Percentiles rank a stretch among this genome's conserved stretches.
Conservation (phyloP, 345 rosid species). For the Noccaea bulbosa region DNA sequence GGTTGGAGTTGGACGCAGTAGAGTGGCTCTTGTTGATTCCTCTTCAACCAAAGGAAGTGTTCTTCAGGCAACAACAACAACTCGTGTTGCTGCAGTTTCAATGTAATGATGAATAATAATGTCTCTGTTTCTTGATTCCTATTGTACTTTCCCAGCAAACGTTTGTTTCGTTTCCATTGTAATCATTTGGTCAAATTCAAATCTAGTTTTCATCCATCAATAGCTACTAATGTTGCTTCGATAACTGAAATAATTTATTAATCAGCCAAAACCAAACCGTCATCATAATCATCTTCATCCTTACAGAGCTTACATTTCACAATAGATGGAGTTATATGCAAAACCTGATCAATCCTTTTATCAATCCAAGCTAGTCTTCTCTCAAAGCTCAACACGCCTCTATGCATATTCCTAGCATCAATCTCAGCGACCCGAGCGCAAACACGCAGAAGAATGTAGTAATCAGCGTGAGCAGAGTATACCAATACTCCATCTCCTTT, state of each 20-base stretch:
- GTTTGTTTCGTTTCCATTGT: conserved; percentile 23
- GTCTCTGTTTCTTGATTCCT: conserved; percentile 13
- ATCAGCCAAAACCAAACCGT: conserved; percentile 15
- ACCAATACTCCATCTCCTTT: conserved; percentile 57
- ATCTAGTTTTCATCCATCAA: background rate
- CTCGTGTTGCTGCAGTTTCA: conserved; percentile 42
- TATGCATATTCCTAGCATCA: conserved; percentile 69
- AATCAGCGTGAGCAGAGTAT: conserved; percentile 81
- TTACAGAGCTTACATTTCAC: conserved; percentile 55
- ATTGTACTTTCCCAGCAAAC: background rate
- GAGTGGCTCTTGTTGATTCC: conserved; percentile 34
- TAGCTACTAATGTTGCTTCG: no score
- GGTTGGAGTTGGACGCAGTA: conserved; percentile 48
- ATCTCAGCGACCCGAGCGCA: conserved; percentile 70
- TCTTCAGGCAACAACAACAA: conserved; percentile 27
- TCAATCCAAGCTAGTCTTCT: conserved; percentile 83
- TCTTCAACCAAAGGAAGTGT: conserved; percentile 19
- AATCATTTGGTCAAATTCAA: conserved; percentile 15
- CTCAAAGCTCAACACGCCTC: conserved; percentile 71
- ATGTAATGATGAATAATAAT: conserved; percentile 10
- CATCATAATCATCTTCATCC: conserved; percentile 28
- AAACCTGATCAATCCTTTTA: conserved; percentile 59
- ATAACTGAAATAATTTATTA: no score
- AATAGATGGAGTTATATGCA: conserved; percentile 52
- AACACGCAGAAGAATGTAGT: conserved; percentile 73